Evolutionary conservation across 2,329 filamentous ascomycete species (phyloP).

Genomic region (Chrysosphaeria jannelii): DNA sequence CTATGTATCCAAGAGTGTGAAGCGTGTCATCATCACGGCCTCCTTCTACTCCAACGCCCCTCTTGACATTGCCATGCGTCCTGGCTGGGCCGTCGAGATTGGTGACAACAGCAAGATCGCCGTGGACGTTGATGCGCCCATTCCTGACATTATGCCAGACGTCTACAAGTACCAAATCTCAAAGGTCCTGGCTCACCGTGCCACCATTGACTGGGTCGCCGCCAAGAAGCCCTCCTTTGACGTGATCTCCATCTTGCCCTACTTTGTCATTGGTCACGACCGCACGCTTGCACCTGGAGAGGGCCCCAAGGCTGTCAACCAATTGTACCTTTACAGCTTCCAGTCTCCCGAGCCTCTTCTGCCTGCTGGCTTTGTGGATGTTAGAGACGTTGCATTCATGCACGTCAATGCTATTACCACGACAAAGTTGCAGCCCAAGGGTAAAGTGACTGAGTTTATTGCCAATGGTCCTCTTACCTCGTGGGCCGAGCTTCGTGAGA

Average conservation of each 20-base stretch:
- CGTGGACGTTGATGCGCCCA: not conserved
- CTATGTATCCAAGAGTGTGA: not conserved
- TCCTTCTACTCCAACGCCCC: conserved; percentile 1
- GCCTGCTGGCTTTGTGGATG: conserved; percentile 2
- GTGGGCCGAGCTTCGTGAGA: not conserved
- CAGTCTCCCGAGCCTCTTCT: not conserved
- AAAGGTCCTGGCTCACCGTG: conserved; percentile 5
- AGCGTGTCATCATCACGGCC: conserved; percentile 1
- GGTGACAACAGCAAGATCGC: not conserved
- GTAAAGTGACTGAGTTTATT: conserved; percentile 1
- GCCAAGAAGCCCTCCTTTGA: conserved; percentile 2
- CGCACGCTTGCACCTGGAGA: not conserved
- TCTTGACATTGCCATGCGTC: not conserved
- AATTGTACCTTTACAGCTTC: conserved; percentile 1
- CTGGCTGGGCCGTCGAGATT: not conserved
- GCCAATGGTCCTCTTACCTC: conserved; percentile 1
- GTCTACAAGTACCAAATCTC: conserved; percentile 7
- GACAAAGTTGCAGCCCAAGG: not conserved
- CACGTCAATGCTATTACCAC: conserved; percentile 1
- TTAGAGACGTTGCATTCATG: conserved; percentile 2
- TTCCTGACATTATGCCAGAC: conserved; percentile 6
- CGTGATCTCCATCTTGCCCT: conserved; percentile 2
- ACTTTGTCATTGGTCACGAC: conserved; percentile 3
- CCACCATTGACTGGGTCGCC: conserved; percentile 2
- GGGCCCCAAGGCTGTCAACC: conserved; percentile 1